A percentile compares a stretch with the other conserved stretches of the same genome.
Evolutionary conservation across 164 flowering plant species (phyloP).

Genomic region (Stephania yunnanensis): DNA sequence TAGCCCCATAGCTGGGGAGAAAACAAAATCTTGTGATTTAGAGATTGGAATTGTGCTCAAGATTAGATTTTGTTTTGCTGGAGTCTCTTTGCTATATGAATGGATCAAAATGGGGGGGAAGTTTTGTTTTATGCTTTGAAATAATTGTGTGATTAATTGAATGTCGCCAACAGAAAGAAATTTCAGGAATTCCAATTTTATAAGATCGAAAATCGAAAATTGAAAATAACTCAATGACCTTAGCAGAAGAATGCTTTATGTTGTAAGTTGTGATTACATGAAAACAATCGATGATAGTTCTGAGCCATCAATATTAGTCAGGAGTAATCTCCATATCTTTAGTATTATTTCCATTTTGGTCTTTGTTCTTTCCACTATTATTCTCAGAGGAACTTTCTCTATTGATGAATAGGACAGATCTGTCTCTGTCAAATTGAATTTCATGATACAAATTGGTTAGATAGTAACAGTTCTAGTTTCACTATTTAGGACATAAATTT

Average conservation of each 20-base stretch:
- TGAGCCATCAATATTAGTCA: not conserved
- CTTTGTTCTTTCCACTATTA: not conserved
- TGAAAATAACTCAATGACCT: too few relatives aligned
- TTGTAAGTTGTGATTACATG: not conserved
- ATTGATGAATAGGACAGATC: not conserved
- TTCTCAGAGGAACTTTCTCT: too few relatives aligned
- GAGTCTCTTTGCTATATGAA: not conserved
- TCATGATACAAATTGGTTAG: too few relatives aligned
- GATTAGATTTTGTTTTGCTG: constrained; percentile 4
- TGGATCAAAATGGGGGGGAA: not conserved
- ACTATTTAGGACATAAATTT: too few relatives aligned
- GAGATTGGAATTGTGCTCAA: not conserved
- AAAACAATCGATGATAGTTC: not conserved
- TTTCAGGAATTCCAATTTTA: too few relatives aligned
- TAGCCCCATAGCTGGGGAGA: too few relatives aligned
- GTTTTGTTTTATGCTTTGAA: not conserved
- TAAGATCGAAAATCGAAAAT: too few relatives aligned
- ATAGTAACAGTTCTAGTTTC: too few relatives aligned
- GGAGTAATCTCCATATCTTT: too few relatives aligned
- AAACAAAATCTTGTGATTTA: not conserved
- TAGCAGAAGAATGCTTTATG: too few relatives aligned
- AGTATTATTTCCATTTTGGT: not conserved
- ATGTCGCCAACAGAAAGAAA: too few relatives aligned
- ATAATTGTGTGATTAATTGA: not conserved
- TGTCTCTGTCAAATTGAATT: not conserved